Conservation (phyloP, 192 early-diverging fungal genomes). For the Spinellus fusiger region DNA sequence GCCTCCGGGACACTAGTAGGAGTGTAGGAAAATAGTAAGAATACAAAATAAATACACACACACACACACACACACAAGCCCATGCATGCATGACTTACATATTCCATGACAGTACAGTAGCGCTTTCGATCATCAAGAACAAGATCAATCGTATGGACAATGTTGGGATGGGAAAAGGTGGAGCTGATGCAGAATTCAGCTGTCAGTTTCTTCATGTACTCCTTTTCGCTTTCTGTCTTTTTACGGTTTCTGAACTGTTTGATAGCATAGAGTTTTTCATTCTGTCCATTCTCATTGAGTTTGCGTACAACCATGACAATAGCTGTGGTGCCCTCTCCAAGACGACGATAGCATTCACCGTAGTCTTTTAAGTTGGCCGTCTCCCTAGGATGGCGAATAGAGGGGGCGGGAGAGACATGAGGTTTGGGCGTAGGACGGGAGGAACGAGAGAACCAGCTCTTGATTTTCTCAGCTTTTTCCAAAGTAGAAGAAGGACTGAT, state of each 20-base stretch:
- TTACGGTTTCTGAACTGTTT: constrained; percentile 86
- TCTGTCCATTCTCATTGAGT: constrained; percentile 53
- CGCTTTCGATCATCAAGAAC: constrained; percentile 87
- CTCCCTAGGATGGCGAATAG: constrained; percentile 7
- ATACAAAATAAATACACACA: not conserved
- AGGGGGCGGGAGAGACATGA: constrained; percentile 2
- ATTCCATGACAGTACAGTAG: constrained; percentile 79
- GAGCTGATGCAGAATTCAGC: constrained; percentile 96
- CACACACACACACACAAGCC: not conserved
- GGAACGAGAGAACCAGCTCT: constrained; percentile 5
- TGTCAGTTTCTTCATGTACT: constrained; percentile 95
- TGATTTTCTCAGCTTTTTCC: not conserved
- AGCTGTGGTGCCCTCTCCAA: constrained; percentile 89
- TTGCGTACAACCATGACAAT: constrained; percentile 80
- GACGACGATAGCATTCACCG: constrained; percentile 47
- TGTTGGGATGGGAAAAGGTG: constrained; percentile 84
- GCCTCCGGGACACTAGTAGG: constrained; percentile 81
- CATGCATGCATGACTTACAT: constrained; percentile 28
- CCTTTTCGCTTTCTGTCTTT: constrained; percentile 85
- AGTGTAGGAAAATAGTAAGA: constrained; percentile 1
- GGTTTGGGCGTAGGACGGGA: not conserved
- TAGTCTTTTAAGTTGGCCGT: constrained; percentile 31
- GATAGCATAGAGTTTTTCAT: constrained; percentile 82
- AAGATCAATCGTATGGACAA: constrained; percentile 95
- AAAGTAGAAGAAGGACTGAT: not conserved